Evolutionary conservation across 768 basidiomycete species (phyloP), one percentile per base, ranked within the genome.

Genomic region (Hygrocybe coccinea): DNA sequence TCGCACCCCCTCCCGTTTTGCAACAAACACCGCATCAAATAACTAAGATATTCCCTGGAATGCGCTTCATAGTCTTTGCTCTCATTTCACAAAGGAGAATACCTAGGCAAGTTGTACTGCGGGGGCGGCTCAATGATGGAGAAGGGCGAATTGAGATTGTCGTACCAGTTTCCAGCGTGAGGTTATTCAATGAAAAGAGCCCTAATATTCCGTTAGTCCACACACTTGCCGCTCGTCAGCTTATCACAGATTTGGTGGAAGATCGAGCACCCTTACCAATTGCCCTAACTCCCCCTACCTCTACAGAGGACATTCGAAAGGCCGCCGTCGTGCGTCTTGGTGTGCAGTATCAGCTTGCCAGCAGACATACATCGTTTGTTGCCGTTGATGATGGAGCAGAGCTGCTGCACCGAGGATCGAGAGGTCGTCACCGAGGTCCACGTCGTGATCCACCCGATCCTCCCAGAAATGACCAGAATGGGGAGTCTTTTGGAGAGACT

Each of bases 291-390:
- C 58, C 50, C 15, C 67, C 71, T 29, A 59, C 48, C 47, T 64
- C 70, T 1, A 64, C 67, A 1, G 72, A 70, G 0, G 70, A 74
- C 21, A 62, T 74, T 25, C 69, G 70, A 22, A 76, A 71, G 63
- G 76, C 76, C 2, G 71, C 73, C 2, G 79, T 84, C 29, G 63
- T 83, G 10, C 71, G 74, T 36, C 71, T 85, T 1, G 83, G 81
- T 5, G 66, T 74, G 56, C 66, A 65, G 29, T 84, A 84, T 57
- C 76, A 78, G 54, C 72, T 86, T 41, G 76, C 72, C 1, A 84
- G 78, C 63, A 61, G 62, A 38, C 65, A 77, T 56, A 86, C 84
- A 0, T 81, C 81, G 1, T 86, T 85, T 60, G 69, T 86, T 43
- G 83, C 80, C 1, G 69, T 81, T 1, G 78, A 81, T 53, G 62